Evolutionary conservation across 2,329 filamentous ascomycete genomes (phyloP).

Genomic region (Colletotrichum cuscutae): DNA sequence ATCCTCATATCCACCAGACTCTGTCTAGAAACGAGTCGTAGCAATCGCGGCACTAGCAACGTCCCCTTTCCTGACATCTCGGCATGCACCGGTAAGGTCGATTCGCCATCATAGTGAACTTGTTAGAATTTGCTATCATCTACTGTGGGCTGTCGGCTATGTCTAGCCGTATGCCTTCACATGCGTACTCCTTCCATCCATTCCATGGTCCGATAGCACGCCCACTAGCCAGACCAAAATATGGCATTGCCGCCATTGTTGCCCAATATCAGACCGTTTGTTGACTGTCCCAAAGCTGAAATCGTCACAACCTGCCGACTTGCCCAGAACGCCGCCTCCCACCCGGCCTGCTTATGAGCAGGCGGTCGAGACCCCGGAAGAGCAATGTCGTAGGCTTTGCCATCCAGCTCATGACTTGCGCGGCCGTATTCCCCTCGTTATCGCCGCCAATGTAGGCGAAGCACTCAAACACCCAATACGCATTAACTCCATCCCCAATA

Average conservation of each 20-base stretch:
- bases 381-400: constrained; percentile 11
- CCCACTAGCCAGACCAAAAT: constrained; percentile 7
- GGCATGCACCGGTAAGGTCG: no score
- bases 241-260: constrained; percentile 12
- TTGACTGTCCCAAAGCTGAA: constrained; percentile 12
- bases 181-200: constrained; percentile 1
- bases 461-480: constrained; percentile 19
- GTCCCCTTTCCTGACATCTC: no score
- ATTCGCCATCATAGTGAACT: not conserved
- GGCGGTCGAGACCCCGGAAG: constrained; percentile 12
- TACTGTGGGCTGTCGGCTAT: constrained; percentile 15
- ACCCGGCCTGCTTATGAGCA: constrained; percentile 12
- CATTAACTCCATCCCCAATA: constrained; percentile 34
- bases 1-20: no score
- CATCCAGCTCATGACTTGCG: constrained; percentile 18
- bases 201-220: not conserved
- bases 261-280: not conserved
- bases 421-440: constrained; percentile 14
- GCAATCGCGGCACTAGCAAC: no score
- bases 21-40: no score
- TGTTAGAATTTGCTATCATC: constrained; percentile 27
- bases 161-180: constrained; percentile 11
- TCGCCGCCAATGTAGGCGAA: constrained; percentile 10
- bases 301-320: constrained; percentile 19
- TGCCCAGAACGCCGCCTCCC: constrained; percentile 28